Conservation (phyloP, 345 rosid species). For the Pistacia integerrima region DNA sequence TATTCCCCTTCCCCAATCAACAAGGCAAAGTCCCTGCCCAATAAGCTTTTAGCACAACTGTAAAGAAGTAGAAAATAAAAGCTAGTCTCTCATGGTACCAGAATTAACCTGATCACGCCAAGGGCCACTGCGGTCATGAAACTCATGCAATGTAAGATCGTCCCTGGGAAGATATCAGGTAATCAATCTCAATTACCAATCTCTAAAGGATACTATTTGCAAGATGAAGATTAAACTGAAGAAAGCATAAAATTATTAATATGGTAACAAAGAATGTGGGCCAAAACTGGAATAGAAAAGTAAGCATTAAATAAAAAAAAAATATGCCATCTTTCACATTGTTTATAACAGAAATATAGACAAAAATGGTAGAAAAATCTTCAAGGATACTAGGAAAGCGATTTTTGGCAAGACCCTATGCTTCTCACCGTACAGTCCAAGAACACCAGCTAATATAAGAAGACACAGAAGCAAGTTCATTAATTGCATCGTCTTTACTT, state of each 20-base stretch:
- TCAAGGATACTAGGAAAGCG: not conserved
- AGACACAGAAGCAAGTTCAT: not conserved
- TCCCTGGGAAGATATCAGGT: constrained; percentile 40
- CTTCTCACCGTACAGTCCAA: not conserved
- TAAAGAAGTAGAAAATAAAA: not conserved
- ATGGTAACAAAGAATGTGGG: not conserved
- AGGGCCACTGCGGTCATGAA: constrained; percentile 56
- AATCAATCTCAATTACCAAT: constrained; percentile 5
- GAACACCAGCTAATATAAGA: not conserved
- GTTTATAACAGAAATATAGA: not conserved
- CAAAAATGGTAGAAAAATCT: not conserved
- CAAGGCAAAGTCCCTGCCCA: constrained; percentile 88
- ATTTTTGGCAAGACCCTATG: not conserved
- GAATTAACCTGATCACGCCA: constrained; percentile 73
- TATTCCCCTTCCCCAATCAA: constrained; percentile 97
- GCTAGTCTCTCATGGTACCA: not conserved
- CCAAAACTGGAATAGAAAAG: constrained; percentile 3
- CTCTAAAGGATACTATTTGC: not conserved
- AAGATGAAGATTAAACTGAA: not conserved
- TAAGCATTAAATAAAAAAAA: no score
- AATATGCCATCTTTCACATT: not conserved
- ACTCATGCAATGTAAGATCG: constrained; percentile 61
- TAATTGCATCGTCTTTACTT: constrained; percentile 1
- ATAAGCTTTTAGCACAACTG: constrained; percentile 12
- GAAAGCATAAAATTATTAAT: not conserved